Evolutionary conservation across 1,284 basidiomycete genomes (phyloP).

Genomic region (Dichomitus squalens): DNA sequence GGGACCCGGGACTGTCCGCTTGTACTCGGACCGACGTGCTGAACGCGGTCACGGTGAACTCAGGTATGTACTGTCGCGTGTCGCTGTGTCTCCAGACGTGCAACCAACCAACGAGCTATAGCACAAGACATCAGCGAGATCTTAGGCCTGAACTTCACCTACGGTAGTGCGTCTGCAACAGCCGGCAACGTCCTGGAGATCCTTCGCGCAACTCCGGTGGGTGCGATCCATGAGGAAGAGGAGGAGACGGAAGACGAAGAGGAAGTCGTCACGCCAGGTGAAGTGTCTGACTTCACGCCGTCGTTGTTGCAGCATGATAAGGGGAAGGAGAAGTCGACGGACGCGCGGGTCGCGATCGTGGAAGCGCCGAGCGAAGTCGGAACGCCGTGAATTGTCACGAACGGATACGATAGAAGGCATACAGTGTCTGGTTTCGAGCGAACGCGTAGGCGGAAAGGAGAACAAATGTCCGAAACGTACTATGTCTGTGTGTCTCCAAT

Average conservation of each 20-base stretch:
- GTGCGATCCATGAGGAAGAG: background rate
- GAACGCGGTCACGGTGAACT: too few species aligned
- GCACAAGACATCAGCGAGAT: too few species aligned
- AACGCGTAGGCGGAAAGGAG: background rate
- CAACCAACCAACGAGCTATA: too few species aligned
- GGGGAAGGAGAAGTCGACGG: background rate
- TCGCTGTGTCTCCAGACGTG: too few species aligned
- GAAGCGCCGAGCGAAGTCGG: background rate
- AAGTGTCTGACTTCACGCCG: background rate
- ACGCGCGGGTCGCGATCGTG: background rate
- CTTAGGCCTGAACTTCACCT: too few species aligned
- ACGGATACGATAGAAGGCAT: too few species aligned
- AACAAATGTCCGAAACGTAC: background rate
- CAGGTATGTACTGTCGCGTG: background rate
- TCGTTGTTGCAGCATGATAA: background rate
- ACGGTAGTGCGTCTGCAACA: too few species aligned
- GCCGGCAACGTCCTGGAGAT: background rate
- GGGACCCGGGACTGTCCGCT: background rate
- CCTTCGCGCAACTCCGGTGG: background rate
- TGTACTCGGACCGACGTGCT: too few species aligned
- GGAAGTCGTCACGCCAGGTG: constrained; percentile 9
- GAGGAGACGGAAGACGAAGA: constrained; percentile 12
- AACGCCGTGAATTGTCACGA: background rate
- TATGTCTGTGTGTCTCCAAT: background rate
- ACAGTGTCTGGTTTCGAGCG: too few species aligned